Evolutionary conservation across 176 grass and related monocot species (phyloP).

Genomic region (Eleusine indica): DNA sequence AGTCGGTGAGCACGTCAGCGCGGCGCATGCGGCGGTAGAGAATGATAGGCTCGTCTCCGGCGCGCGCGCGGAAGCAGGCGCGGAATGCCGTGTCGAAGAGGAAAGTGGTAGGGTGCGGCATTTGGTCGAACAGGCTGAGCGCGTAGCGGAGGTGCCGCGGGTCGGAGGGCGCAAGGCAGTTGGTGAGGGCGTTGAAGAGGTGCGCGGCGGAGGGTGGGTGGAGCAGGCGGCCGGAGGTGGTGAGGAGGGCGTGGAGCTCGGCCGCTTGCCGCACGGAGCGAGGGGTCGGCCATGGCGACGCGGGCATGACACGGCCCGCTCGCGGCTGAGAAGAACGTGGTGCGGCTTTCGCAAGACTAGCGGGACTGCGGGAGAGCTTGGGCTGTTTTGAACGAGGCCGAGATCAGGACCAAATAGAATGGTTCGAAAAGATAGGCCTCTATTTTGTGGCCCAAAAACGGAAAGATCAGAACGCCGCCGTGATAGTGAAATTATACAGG

Average conservation of each 20-base stretch:
- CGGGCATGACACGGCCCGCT: slow-evolving; percentile 29
- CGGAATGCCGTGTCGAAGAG: slow-evolving; percentile 64
- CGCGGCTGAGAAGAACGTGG: not conserved
- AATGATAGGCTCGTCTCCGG: not conserved
- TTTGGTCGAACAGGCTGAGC: slow-evolving; percentile 58
- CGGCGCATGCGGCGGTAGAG: slow-evolving; percentile 51
- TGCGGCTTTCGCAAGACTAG: no score
- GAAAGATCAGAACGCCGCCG: no score
- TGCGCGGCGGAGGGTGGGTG: slow-evolving; percentile 31
- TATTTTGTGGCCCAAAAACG: not conserved
- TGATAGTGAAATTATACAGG: no score
- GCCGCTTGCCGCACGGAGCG: slow-evolving; percentile 58
- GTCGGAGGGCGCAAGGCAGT: not conserved
- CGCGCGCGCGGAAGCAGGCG: slow-evolving; percentile 33
- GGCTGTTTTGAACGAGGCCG: not conserved
- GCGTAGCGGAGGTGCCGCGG: slow-evolving; percentile 47
- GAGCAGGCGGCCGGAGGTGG: slow-evolving; percentile 33
- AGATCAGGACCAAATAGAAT: not conserved
- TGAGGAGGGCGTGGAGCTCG: slow-evolving; percentile 60
- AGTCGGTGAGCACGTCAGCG: slow-evolving; percentile 20
- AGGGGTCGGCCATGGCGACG: slow-evolving; percentile 53
- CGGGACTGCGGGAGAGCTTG: not conserved
- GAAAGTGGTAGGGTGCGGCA: slow-evolving; percentile 44
- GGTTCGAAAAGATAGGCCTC: not conserved
- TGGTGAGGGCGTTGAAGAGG: slow-evolving; percentile 59